Evolutionary conservation across 2,329 filamentous ascomycete species (phyloP).

Genomic region (Aspergillus novofumigatus): DNA sequence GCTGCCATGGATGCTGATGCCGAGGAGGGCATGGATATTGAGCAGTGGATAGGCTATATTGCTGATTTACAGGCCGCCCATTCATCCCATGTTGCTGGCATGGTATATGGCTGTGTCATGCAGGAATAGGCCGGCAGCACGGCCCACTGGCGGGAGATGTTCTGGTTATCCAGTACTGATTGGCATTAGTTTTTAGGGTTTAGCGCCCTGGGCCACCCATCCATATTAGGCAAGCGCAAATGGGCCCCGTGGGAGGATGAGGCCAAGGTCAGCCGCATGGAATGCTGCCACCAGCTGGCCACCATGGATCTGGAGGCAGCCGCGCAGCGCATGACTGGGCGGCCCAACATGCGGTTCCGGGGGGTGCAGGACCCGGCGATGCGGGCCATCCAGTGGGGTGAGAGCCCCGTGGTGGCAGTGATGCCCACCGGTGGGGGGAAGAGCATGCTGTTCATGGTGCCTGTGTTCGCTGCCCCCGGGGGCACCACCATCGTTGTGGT

Average conservation of each 20-base stretch:
- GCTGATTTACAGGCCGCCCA: too few relatives aligned
- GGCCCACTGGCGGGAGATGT: too few relatives aligned
- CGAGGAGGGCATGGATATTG: too few relatives aligned
- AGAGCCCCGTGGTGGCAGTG: not conserved
- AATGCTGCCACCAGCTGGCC: not conserved
- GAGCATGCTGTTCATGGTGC: conserved; percentile 9
- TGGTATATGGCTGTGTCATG: too few relatives aligned
- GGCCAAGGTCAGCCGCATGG: not conserved
- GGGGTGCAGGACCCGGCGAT: not conserved
- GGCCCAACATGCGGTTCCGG: not conserved
- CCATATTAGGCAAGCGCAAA: not conserved
- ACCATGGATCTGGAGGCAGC: not conserved
- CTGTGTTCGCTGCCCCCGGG: not conserved
- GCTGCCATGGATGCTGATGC: too few relatives aligned
- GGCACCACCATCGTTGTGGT: conserved; percentile 1
- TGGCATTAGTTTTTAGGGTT: too few relatives aligned
- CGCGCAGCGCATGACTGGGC: not conserved
- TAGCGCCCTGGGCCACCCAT: too few relatives aligned
- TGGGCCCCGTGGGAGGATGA: conserved; percentile 1
- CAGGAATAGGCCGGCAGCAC: too few relatives aligned
- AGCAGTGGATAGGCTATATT: too few relatives aligned
- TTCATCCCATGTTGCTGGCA: too few relatives aligned
- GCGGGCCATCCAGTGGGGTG: not conserved
- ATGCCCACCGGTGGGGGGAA: not conserved
- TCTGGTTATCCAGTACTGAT: too few relatives aligned